Percentiles rank a stretch among this genome's conserved stretches.
phyloP scores from a whole-genome alignment of 2,329 filamentous ascomycete genomes.

The Neopestalotiopsis sp. region DNA sequence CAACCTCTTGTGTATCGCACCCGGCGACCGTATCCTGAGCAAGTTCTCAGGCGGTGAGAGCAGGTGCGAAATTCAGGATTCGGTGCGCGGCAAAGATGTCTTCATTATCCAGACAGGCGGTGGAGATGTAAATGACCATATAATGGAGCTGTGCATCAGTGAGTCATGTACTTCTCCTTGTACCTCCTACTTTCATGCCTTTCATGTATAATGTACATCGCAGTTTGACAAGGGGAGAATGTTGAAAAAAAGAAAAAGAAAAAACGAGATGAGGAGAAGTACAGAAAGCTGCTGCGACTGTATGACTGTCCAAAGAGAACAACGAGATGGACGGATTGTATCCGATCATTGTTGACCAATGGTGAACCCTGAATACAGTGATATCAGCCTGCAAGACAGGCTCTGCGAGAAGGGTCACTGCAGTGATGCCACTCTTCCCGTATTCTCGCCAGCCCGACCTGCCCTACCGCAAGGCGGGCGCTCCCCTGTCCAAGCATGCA shows the following conservation, averaged over 20 bases:
- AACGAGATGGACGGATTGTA: neutral
- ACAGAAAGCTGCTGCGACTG: no score
- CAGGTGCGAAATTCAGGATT: conserved; percentile 93
- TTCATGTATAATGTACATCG: neutral
- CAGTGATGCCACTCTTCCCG: conserved; percentile 92
- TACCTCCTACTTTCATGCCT: neutral
- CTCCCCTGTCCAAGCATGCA: conserved; percentile 78
- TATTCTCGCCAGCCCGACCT: conserved; percentile 97
- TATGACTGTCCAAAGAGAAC: neutral
- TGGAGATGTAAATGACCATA: conserved; percentile 92
- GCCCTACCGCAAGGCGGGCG: conserved; percentile 94
- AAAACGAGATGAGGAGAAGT: no score
- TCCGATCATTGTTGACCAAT: neutral
- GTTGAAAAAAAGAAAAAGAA: no score
- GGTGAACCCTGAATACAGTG: conserved; percentile 43
- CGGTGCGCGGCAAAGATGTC: conserved; percentile 96
- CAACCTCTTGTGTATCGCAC: conserved; percentile 85
- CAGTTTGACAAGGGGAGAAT: no score
- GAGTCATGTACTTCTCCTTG: conserved; percentile 20
- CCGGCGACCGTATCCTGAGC: conserved; percentile 80
- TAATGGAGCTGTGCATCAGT: conserved; percentile 94
- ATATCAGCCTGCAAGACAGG: conserved; percentile 97
- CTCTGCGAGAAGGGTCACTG: conserved; percentile 90
- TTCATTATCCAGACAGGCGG: conserved; percentile 97
- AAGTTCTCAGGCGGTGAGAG: conserved; percentile 98